Base-by-base conservation (phyloP, 192 early-diverging fungal species). In the Linnemannia elongata region DNA sequence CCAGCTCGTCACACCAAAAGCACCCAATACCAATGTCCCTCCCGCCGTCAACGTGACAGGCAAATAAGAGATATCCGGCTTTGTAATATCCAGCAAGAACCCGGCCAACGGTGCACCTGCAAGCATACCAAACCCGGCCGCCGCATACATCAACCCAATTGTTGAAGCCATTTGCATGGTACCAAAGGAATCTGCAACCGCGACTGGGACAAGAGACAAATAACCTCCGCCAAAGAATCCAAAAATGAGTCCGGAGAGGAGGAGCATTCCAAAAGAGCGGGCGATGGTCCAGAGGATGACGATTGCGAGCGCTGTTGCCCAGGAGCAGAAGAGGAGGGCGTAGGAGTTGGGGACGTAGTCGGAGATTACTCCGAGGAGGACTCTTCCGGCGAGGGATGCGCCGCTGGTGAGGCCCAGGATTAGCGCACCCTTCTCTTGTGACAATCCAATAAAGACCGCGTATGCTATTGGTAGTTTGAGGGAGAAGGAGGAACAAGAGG, bases 381-480 rank as follows among this genome's bases (percentile, higher is more conserved):
- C 83, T n/a, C 95, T 89, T 0, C 95, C 95, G 15, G 91, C 71
- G 70, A 92, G 92, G 3, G 92, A 90, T 41, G 93, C 93, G 13
- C 91, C 94, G 79, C 95, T 96, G 60, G 93, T 89, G 17, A 96
- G 82, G n/a, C 92, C 92, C 30, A 93, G 80, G 38, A 93, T 90
- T 71, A 95, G 85, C 6, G 94, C 94, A 0, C 93, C 94, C 35
- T 89, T 88, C 60, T 90, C 89, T 57, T 86, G 83, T 6, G 93
- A 85, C 30, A 95, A 75, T 15, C 93, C 94, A 52, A 93, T 90
- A 54, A 90, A 90, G 47, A 92, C 89, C 7, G 93, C 90, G 69
- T 90, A 94, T 5, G 90, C 90, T 77, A 91, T 75, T 38, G 15
- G 17, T 17, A 45, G 44, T 66, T 20, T 42, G 49, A 52, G 5